Base-by-base conservation (phyloP, 805 yeast species). In the Tanozyma kutaoensis region DNA sequence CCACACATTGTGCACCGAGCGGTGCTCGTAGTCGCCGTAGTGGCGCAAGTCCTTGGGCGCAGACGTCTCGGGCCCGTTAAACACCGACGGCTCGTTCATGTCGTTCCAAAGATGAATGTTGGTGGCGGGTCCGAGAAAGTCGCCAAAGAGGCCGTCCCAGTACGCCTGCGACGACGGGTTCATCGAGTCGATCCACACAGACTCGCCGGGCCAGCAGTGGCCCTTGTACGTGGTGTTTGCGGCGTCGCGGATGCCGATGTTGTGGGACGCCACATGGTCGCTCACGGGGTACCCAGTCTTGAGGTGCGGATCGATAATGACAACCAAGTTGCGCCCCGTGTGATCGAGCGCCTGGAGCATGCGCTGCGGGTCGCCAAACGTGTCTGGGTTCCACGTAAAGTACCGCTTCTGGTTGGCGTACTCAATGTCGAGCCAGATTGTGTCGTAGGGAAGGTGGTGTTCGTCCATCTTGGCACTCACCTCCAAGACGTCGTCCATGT, bases 121-220 rank as follows among this genome's bases (percentile, higher is more conserved):
- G 10, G 66, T 57, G 8, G 77, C 66, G 24, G 54, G 41, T 3
- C 45, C 50, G 36, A 58, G 37, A 24, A 57, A 53, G 17, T 15
- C 17, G 2, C 50, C 43, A 42, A 67, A 72, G 25, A 70, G 62
- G 2, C 50, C 33, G 25, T 54, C 55, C 95, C 95, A 86, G 31
- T 65, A 62, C 4, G 47, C 44, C 29, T 55, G 65, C 2, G 85
- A 68, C 1, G 50, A 42, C 1, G 86, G 82, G 43, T 75, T 70
- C 31, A 86, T 51, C 0, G 94, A 65, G 41, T 91, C 98, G 30
- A 91, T 71, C 97, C 97, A 91, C 6, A 84, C 62, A 0, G 95
- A 79, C 38, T 81, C 84, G 1, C 97, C 98, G 2, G 98, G 96
- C 98, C 98, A 91, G 51, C 97, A 91, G 48, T 84, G 93, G 3